phyloP scores from a whole-genome alignment of 352 stramenopile genomes.

The Pythium folliculosum region DNA sequence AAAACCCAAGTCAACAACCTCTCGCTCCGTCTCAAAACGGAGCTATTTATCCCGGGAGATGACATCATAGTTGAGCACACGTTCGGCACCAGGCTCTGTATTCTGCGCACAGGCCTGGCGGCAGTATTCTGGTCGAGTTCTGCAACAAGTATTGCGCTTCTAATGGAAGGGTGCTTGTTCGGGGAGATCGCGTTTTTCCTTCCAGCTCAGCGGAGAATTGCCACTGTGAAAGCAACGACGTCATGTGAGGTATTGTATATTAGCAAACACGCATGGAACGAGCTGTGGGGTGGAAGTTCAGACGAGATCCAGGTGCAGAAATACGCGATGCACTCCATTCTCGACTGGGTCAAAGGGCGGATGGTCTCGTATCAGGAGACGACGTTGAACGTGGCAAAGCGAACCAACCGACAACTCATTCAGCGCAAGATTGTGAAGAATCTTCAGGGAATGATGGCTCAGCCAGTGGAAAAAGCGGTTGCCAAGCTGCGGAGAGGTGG shows the following conservation, averaged over 20 bases:
- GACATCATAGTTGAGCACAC: conserved; percentile 64
- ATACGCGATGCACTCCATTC: conserved; percentile 55
- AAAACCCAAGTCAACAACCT: conserved; percentile 68
- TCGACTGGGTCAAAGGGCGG: conserved; percentile 55
- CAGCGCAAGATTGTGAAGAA: conserved; percentile 35
- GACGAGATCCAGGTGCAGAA: conserved; percentile 53
- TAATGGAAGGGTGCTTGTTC: conserved; percentile 67
- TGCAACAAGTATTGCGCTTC: conserved; percentile 49
- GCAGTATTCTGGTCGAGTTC: conserved; percentile 59
- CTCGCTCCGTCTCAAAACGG: conserved; percentile 53
- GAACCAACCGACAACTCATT: conserved; percentile 39
- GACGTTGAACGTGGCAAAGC: conserved; percentile 41
- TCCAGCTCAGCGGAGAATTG: conserved; percentile 51
- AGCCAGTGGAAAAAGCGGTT: conserved; percentile 2
- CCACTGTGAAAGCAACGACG: conserved; percentile 58
- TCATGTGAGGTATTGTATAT: conserved; percentile 69
- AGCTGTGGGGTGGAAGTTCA: conserved; percentile 45
- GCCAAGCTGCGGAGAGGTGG: not conserved
- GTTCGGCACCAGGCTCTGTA: conserved; percentile 54
- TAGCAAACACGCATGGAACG: conserved; percentile 59
- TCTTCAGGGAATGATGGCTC: conserved; percentile 34
- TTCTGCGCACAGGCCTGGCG: conserved; percentile 53
- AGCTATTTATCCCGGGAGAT: conserved; percentile 74
- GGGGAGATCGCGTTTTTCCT: conserved; percentile 76
- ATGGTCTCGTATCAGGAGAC: conserved; percentile 44